Evolutionary conservation across 129 eudicot species (phyloP).

Genomic region (Flaveria ramosissima): DNA sequence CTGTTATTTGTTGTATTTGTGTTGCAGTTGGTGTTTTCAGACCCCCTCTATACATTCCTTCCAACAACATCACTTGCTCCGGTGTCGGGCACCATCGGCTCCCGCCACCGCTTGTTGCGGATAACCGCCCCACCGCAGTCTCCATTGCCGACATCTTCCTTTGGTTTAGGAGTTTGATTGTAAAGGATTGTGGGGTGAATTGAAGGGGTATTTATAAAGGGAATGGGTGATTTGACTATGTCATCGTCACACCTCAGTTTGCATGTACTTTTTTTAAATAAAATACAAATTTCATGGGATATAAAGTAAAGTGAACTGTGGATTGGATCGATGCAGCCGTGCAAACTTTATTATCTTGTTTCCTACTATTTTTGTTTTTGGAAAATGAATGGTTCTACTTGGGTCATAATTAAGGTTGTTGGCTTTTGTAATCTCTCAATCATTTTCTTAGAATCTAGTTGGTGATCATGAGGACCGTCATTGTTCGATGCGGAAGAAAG

Average conservation of each 20-base stretch:
- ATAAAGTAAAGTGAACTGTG: slow-evolving; percentile 20
- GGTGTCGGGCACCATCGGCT: slow-evolving; percentile 93
- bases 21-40: slow-evolving; percentile 76
- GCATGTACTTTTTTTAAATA: slow-evolving; percentile 33
- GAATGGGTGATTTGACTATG: slow-evolving; percentile 21
- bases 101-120: slow-evolving; percentile 23
- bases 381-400: slow-evolving; percentile 1
- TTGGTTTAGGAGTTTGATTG: background rate
- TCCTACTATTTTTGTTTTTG: background rate
- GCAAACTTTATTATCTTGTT: background rate
- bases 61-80: slow-evolving; percentile 78
- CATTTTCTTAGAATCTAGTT: no score
- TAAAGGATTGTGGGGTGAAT: slow-evolving; percentile 7
- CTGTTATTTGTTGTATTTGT: slow-evolving; percentile 78
- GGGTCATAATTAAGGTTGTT: slow-evolving; percentile 23
- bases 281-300: slow-evolving; percentile 13
- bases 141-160: slow-evolving; percentile 7
- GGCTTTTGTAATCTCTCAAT: background rate
- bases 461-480: no score
- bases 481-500: no score
- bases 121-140: slow-evolving; percentile 13
- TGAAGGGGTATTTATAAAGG: slow-evolving; percentile 36
- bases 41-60: slow-evolving; percentile 82
- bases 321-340: slow-evolving; percentile 36
- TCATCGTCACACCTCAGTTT: slow-evolving; percentile 28